Conservation (phyloP, 805 yeast genomes). For the Sugiyamaella valdiviana region DNA sequence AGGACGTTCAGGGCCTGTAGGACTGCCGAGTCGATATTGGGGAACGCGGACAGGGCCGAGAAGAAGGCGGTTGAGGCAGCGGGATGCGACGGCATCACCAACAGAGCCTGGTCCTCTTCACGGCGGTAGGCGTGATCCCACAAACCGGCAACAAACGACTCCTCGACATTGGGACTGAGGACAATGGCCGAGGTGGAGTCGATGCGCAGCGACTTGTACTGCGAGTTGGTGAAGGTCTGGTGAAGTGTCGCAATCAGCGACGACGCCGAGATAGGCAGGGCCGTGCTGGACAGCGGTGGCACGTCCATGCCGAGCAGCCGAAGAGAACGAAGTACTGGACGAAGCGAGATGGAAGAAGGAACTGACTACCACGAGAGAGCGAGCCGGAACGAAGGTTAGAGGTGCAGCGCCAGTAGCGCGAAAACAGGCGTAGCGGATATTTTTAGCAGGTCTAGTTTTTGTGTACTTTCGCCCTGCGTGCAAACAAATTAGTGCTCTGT, state of each 20-base stretch:
- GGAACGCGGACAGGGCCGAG: conserved; percentile 30
- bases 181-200: conserved; percentile 30
- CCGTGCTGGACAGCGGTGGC: conserved; percentile 29
- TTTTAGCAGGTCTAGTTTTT: not conserved
- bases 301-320: conserved; percentile 24
- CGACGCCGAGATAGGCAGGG: conserved; percentile 29
- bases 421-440: not conserved
- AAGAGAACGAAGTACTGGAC: not conserved
- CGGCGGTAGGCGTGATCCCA: conserved; percentile 38
- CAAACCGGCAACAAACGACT: conserved; percentile 28
- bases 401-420: too few species aligned
- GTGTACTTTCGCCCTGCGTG: not conserved
- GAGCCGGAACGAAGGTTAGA: too few species aligned
- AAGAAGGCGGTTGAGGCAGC: conserved; percentile 30
- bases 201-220: conserved; percentile 23
- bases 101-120: conserved; percentile 36
- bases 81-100: conserved; percentile 29
- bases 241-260: conserved; percentile 32
- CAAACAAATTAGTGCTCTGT: not conserved
- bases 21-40: conserved; percentile 31
- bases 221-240: conserved; percentile 26
- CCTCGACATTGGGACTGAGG: conserved; percentile 30
- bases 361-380: too few species aligned
- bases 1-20: conserved; percentile 32
- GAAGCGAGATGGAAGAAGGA: not conserved